A percentile compares a stretch with the other conserved stretches of the same genome.
Conservation (phyloP, 2,329 filamentous ascomycete species). For the Colletotrichum sp. region DNA sequence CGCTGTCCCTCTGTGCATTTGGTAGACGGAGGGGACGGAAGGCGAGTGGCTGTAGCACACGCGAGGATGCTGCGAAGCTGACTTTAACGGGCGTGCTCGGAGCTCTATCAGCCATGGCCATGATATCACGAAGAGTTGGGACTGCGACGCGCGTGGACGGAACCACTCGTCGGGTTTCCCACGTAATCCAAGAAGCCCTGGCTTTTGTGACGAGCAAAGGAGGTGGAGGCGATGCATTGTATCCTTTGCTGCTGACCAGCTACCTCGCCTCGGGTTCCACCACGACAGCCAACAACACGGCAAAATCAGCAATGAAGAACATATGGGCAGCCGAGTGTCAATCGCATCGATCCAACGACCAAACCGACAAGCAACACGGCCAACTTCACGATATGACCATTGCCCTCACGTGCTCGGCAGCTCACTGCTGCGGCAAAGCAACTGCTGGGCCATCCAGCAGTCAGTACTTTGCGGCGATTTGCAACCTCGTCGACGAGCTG, state of each 20-base stretch:
- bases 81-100: constrained; percentile 32
- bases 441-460: constrained; percentile 38
- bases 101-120: constrained; percentile 31
- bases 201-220: neutral
- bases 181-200: constrained; percentile 11
- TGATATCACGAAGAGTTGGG: constrained; percentile 12
- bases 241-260: constrained; percentile 6
- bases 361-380: neutral
- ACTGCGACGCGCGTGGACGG: neutral
- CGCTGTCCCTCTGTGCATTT: neutral
- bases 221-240: neutral
- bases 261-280: neutral
- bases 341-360: neutral
- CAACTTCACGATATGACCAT: constrained; percentile 37
- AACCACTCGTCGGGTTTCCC: neutral
- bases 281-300: neutral
- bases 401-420: constrained; percentile 48
- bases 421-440: constrained; percentile 51
- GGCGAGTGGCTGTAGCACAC: neutral
- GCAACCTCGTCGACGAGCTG: constrained; percentile 41
- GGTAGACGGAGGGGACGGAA: neutral
- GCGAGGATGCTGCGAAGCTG: neutral
- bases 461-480: constrained; percentile 44
- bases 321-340: neutral
- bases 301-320: neutral